phyloP scores from a whole-genome alignment of 2,329 filamentous ascomycete genomes.

The Claviceps sp. region DNA sequence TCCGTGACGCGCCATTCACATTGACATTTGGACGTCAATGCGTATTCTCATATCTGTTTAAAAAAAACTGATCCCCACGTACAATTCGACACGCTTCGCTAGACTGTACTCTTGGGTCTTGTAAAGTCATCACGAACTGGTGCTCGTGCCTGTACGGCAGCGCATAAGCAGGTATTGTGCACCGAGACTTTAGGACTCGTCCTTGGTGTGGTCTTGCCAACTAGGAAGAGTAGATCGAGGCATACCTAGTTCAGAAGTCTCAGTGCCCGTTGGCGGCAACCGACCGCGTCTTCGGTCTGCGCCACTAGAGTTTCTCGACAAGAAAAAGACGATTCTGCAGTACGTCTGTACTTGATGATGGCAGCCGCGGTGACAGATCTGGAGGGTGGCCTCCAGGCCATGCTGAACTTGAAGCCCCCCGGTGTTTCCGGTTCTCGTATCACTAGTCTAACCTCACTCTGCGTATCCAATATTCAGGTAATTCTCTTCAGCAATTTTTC shows the following conservation, averaged over 20 bases:
- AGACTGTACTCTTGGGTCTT: constrained; percentile 5
- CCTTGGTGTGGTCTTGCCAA: neutral
- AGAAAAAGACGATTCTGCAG: constrained; percentile 3
- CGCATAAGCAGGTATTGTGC: neutral
- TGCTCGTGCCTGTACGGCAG: neutral
- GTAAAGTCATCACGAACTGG: constrained; percentile 4
- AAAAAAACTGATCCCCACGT: constrained; percentile 2
- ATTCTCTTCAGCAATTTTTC: constrained; percentile 6
- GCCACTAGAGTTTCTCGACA: neutral
- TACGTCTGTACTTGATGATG: constrained; percentile 33
- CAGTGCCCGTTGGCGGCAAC: neutral
- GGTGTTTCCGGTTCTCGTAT: constrained; percentile 93
- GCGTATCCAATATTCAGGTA: constrained; percentile 85
- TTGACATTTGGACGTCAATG: constrained; percentile 5
- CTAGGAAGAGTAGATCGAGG: neutral
- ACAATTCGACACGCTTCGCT: constrained; percentile 3
- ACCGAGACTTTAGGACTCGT: neutral
- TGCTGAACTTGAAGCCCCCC: constrained; percentile 82
- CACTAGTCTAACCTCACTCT: constrained; percentile 71
- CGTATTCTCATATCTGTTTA: constrained; percentile 7
- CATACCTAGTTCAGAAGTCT: neutral
- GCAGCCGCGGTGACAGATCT: constrained; percentile 81
- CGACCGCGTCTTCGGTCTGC: neutral
- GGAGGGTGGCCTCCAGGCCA: constrained; percentile 78
- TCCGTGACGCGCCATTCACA: constrained; percentile 4